Conservation (phyloP, 2,329 filamentous ascomycete genomes). For the Fusarium nisikadoi region DNA sequence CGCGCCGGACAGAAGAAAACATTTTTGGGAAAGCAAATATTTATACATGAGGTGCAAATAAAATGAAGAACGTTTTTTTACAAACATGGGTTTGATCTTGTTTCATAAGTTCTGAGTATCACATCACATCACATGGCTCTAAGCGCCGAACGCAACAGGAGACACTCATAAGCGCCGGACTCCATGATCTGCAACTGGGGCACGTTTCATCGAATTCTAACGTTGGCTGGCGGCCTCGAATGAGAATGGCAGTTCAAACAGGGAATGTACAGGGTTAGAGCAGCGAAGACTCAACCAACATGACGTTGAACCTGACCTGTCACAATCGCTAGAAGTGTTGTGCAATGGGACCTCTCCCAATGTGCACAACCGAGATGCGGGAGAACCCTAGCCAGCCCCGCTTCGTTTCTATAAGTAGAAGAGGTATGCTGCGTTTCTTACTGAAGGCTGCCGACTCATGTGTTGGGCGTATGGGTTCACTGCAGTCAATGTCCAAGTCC, state of each 20-base stretch:
- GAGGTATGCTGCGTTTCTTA: too few species aligned
- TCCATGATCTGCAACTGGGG: background rate
- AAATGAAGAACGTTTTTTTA: background rate
- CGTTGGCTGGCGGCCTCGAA: background rate
- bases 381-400: too few species aligned
- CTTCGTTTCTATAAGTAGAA: too few species aligned
- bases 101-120: background rate
- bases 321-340: background rate
- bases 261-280: background rate
- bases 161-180: background rate
- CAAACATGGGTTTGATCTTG: too few species aligned
- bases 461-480: background rate
- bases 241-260: background rate
- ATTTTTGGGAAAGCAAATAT: background rate
- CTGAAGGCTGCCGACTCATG: too few species aligned
- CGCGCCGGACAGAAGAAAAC: background rate
- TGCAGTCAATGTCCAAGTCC: background rate
- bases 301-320: too few species aligned
- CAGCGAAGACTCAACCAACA: background rate
- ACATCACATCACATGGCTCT: too few species aligned
- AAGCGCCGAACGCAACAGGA: conserved; percentile 8
- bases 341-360: too few species aligned
- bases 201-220: background rate
- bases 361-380: too few species aligned
- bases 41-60: background rate